Base-by-base conservation (phyloP, 495 filamentous ascomycete genomes). In the Penicillium coffeae region DNA sequence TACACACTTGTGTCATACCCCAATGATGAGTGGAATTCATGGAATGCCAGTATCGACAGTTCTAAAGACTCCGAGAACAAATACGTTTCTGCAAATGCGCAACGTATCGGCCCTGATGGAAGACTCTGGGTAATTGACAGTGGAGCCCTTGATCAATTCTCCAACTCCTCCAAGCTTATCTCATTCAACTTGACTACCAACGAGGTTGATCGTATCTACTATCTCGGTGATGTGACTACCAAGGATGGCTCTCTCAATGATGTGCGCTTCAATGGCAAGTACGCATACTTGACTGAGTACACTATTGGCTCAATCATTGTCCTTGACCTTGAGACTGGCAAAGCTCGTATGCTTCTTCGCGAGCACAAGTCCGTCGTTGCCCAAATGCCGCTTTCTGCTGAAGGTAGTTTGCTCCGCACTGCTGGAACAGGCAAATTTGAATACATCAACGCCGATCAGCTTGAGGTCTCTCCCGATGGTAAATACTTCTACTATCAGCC, bases 11-110 rank as follows among this genome's bases (percentile, higher is more conserved):
- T 32, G n/a, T 8, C 46, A 8, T 48, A 41, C 27, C 46, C 46
- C 12, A 40, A 42, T 33, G 36, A 48, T n/a, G 46, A 38, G 16
- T 48, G 46, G 46, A 41, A 48, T n/a, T 48, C 46, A 15, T 48
- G 46, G 46, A 48, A 40, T 34, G 36, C 21, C 14, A 41, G 36
- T 12, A 33, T 14, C 4, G 37, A 48, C 36, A 40, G 19, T 3
- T 13, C 21, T n/a, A 13, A 36, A 3, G 46, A 40, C 27, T 38
- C 45, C 3, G 45, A 39, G 20, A 9, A 13, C 2, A 47, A 47
- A 39, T 48, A 8, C 22, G 46, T 41, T 2, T 32, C 37, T 6
- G 20, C 37, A 8, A 41, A 40, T 8, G 36, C 46, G 3, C 46
- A 48, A 22, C 46, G 46, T 20, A 21, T 48, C 15, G 46, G 46